Base-by-base conservation (phyloP, 2,329 filamentous ascomycete genomes). In the Fusarium sp. region DNA sequence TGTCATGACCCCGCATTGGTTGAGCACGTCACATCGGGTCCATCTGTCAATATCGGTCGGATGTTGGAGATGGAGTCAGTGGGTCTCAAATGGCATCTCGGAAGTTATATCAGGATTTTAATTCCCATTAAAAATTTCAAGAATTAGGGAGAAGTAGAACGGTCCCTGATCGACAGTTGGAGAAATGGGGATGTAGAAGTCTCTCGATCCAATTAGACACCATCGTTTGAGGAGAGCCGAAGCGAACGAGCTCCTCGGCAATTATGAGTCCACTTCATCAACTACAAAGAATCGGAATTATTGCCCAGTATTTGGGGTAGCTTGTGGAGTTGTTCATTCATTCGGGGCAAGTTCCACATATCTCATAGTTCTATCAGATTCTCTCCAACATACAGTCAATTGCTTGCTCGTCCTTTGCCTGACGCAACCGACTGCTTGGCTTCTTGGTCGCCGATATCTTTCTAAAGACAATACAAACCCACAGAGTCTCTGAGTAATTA, bases 31-130 rank as follows among this genome's bases (percentile, higher is more conserved):
- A 40, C 37, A 4, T 35, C n/a, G 15, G 58, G 6, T 20, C 39
- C 43, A 57, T 63, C 13, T 47, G 27, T 54, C 56, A 61, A 35
- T 61, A 27, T 54, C 23, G 31, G 20, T 55, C 59, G 60, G 58
- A 31, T 23, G 40, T 64, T 63, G 13, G 31, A 27, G 29, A 63
- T 36, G 43, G 59, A 42, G 35, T 21, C 35, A 11, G 59, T 64
- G 58, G 60, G 64, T 52, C 51, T 45, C 6, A 23, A 35, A 23
- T 9, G 15, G 29, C 11, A 31, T 17, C 31, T 58, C 58, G 60
- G 60, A 58, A 64, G 45, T 64, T 64, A 25, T 48, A 25, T 14
- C 21, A 13, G 3, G 21, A 25, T 47, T 52, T 21, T 37, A 4
- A 21, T 40, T 15, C 21, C 4, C 15, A 11, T 39, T n/a, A 5